Evolutionary conservation across 164 flowering plant genomes (phyloP).

Genomic region (Euptelea pleiosperma): DNA sequence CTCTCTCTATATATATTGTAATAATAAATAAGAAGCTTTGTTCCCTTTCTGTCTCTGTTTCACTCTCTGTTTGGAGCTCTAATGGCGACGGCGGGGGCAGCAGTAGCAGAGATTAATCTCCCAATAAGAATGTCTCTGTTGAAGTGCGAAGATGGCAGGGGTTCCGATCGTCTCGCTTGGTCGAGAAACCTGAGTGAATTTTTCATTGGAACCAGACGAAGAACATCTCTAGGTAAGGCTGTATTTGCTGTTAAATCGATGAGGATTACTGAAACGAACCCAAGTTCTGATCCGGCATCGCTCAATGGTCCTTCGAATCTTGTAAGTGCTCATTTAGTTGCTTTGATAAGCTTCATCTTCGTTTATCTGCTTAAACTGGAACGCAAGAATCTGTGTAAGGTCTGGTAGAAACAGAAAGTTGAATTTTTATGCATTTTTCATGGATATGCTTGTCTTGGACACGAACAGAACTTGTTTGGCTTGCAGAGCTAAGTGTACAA

Average conservation of each 20-base stretch:
- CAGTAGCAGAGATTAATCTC: conserved; percentile 15
- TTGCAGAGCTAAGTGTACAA: no score
- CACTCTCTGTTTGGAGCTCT: not conserved
- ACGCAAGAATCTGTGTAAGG: not conserved
- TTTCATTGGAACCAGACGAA: not conserved
- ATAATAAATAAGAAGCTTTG: no score
- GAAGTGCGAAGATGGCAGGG: conserved; percentile 9
- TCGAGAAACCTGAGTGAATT: conserved; percentile 9
- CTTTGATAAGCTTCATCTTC: not conserved
- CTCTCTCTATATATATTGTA: no score
- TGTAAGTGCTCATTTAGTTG: conserved; percentile 8
- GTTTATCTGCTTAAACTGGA: no score
- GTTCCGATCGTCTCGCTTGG: conserved; percentile 13
- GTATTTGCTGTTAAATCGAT: conserved; percentile 16
- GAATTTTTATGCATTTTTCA: no score
- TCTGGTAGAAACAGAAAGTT: no score
- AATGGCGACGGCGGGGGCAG: conserved; percentile 18
- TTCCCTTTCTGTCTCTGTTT: conserved; percentile 2
- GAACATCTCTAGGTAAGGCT: not conserved
- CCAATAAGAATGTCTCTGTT: conserved; percentile 10
- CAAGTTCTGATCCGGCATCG: conserved; percentile 6
- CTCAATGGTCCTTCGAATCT: conserved; percentile 19
- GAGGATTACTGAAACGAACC: conserved; percentile 19
- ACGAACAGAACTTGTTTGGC: no score
- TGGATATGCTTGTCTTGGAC: no score